phyloP scores from a whole-genome alignment of 495 filamentous ascomycete species.

The Pyronema omphalodes region DNA sequence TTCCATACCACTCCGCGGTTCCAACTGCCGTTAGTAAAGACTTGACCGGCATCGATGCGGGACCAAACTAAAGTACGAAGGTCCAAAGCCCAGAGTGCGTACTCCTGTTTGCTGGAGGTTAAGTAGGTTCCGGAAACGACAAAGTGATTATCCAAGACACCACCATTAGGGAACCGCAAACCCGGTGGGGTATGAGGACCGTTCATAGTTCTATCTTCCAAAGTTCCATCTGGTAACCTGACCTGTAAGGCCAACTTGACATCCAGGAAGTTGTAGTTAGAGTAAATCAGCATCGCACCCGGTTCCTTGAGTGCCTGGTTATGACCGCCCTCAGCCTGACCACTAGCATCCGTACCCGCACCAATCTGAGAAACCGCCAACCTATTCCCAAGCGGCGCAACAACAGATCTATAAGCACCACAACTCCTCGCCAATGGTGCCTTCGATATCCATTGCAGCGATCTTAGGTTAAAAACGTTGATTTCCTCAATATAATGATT shows the following conservation, averaged over 20 bases:
- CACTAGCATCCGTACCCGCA: slow-evolving; percentile 13
- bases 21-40: slow-evolving; percentile 93
- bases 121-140: slow-evolving; percentile 93
- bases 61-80: slow-evolving; percentile 76
- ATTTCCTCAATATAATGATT: slow-evolving; percentile 98
- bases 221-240: slow-evolving; percentile 60
- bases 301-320: slow-evolving; percentile 4
- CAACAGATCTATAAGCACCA: slow-evolving; percentile 88
- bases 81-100: slow-evolving; percentile 90
- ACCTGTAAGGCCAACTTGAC: slow-evolving; percentile 91
- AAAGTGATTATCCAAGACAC: slow-evolving; percentile 83
- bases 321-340: slow-evolving; percentile 15
- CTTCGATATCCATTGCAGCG: slow-evolving; percentile 84
- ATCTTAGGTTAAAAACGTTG: slow-evolving; percentile 93
- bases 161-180: slow-evolving; percentile 85
- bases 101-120: slow-evolving; percentile 94
- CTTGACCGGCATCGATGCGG: slow-evolving; percentile 79
- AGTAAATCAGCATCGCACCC: slow-evolving; percentile 86
- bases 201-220: slow-evolving; percentile 77
- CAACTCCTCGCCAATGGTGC: slow-evolving; percentile 70
- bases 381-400: slow-evolving; percentile 46
- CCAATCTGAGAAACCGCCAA: slow-evolving; percentile 59
- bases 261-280: slow-evolving; percentile 96
- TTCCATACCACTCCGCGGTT: slow-evolving; percentile 88
- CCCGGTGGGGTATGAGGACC: slow-evolving; percentile 76